Conservation (phyloP, 345 rosid genomes). For the Nasturtium officinale region DNA sequence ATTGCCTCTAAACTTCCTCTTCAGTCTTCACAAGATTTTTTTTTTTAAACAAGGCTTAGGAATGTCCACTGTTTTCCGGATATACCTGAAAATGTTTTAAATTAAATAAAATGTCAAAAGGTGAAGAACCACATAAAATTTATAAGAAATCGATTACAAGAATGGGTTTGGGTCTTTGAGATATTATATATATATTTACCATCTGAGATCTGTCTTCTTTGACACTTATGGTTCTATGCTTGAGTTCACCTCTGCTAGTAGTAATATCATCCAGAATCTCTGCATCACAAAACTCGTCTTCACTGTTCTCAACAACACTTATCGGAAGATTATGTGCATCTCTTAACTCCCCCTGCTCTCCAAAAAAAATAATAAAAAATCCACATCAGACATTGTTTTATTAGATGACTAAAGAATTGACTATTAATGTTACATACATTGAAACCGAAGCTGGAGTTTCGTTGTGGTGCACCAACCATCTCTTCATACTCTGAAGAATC, state of each 20-base stretch:
- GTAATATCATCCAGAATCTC: slow-evolving; percentile 85
- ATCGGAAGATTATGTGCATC: slow-evolving; percentile 31
- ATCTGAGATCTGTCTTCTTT: slow-evolving; percentile 54
- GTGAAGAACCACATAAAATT: background rate
- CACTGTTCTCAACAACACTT: slow-evolving; percentile 40
- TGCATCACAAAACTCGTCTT: slow-evolving; percentile 62
- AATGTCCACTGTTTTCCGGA: slow-evolving; percentile 37
- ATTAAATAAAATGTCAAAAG: background rate
- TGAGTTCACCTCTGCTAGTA: slow-evolving; percentile 75
- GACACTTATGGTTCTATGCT: slow-evolving; percentile 60
- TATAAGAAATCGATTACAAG: background rate
- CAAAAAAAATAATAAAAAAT: background rate
- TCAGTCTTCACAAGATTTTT: background rate
- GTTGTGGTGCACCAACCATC: slow-evolving; percentile 54
- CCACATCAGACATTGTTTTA: background rate
- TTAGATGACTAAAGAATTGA: background rate
- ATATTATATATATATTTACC: slow-evolving; percentile 17
- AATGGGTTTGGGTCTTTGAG: background rate
- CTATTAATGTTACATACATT: slow-evolving; percentile 42
- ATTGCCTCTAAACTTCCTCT: slow-evolving; percentile 11
- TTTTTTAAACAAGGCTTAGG: slow-evolving; percentile 16
- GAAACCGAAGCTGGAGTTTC: slow-evolving; percentile 52
- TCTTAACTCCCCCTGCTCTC: slow-evolving; percentile 47
- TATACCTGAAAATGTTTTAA: slow-evolving; percentile 36
- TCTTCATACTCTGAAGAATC: slow-evolving; percentile 83